Conservation (phyloP, 257 asterid species). For the Solanum paucissectum region DNA sequence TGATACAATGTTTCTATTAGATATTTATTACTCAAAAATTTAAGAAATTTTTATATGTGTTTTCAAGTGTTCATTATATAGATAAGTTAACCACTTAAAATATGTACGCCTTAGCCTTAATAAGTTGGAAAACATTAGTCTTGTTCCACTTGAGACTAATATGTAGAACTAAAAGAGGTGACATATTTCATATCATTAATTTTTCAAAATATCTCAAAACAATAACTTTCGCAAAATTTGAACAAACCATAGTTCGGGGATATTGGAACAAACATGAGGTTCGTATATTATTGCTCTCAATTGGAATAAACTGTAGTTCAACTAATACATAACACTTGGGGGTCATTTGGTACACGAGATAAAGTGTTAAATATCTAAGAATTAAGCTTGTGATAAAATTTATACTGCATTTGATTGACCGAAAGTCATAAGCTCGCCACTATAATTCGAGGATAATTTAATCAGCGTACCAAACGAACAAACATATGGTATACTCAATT, state of each 20-base stretch:
- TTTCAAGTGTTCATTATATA: neutral
- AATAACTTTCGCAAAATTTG: neutral
- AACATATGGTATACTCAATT: no score
- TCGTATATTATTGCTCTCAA: neutral
- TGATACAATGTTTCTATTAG: neutral
- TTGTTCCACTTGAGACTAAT: neutral
- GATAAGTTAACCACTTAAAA: neutral
- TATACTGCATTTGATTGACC: no score
- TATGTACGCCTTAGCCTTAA: neutral
- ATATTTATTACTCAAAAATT: neutral
- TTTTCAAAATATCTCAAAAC: neutral
- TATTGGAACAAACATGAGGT: neutral
- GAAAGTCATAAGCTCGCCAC: no score
- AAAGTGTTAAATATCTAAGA: no score
- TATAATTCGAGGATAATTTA: neutral
- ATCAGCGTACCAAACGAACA: neutral
- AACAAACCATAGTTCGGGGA: neutral
- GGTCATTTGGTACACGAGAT: neutral
- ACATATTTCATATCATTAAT: neutral
- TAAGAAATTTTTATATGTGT: no score
- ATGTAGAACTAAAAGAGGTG: neutral
- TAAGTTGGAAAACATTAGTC: neutral
- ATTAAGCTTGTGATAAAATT: no score
- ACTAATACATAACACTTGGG: neutral
- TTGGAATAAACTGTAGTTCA: neutral